Percentiles rank a stretch among this genome's conserved stretches.
Evolutionary conservation across 176 grass and related monocot species (phyloP).

Genomic region (Eragrostis nindensis): DNA sequence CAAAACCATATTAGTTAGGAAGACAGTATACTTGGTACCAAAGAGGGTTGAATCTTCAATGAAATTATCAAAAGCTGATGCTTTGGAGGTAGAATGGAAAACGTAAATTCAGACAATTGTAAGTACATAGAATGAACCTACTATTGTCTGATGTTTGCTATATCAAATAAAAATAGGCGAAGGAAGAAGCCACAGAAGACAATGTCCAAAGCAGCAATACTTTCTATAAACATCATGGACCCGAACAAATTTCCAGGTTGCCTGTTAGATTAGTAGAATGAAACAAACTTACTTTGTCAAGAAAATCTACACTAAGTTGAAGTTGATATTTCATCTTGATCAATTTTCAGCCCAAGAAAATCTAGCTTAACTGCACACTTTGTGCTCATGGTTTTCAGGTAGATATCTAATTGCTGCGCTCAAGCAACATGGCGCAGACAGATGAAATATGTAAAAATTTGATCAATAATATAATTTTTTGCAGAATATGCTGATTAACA

Average conservation of each 20-base stretch:
- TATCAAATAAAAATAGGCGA: not conserved
- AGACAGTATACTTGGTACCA: not conserved
- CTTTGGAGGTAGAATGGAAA: not conserved
- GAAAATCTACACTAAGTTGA: not conserved
- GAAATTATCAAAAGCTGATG: not conserved
- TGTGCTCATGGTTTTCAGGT: not conserved
- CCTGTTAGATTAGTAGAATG: conserved; percentile 25
- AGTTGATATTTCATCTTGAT: conserved; percentile 13
- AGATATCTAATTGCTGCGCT: conserved; percentile 12
- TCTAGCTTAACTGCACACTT: not conserved
- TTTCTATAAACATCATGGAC: not conserved
- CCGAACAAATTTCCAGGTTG: conserved; percentile 23
- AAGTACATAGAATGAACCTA: not conserved
- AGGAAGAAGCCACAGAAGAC: not conserved
- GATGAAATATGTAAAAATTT: conserved; percentile 6
- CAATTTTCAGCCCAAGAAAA: not conserved
- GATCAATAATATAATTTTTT: not conserved
- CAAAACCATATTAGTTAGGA: conserved; percentile 42
- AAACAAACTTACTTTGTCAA: conserved; percentile 7
- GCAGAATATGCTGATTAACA: not conserved
- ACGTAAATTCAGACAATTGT: conserved; percentile 1
- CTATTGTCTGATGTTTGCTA: not conserved
- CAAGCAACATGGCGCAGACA: conserved; percentile 2
- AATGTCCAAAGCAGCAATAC: not conserved
- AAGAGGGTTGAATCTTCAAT: not conserved